A percentile compares a stretch with the other conserved stretches of the same genome.
These are phyloP conservation scores for Stereocaulon alpinum DNA, from an alignment of 495 filamentous ascomycete species.

Conservation along the genomic window DNA sequence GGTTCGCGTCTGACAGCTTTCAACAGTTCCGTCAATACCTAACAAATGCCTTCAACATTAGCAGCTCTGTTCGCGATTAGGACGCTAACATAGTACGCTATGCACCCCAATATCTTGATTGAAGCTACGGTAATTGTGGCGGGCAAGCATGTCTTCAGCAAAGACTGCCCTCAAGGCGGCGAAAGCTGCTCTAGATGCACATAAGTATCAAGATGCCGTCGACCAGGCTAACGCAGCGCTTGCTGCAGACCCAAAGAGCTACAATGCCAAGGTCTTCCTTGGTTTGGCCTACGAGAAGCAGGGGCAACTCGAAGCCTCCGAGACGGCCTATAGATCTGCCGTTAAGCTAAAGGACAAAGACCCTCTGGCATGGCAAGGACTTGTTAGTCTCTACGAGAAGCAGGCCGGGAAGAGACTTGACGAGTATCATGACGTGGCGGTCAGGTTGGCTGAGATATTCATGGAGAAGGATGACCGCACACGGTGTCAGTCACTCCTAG, in stretches of 20 bases:
- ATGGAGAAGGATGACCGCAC: slow-evolving; percentile 50
- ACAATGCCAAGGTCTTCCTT: slow-evolving; percentile 73
- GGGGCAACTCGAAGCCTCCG: slow-evolving; percentile 56
- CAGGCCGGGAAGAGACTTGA: slow-evolving; percentile 58
- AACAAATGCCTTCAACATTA: background rate
- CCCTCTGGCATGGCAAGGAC: slow-evolving; percentile 74
- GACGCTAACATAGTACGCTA: background rate
- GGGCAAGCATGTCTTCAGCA: slow-evolving; percentile 38
- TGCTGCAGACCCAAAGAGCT: slow-evolving; percentile 63
- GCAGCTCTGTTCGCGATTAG: background rate
- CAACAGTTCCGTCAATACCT: background rate
- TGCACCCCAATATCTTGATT: background rate
- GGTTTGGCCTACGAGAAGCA: slow-evolving; percentile 72
- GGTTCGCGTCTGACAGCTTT: background rate
- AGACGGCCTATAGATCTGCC: slow-evolving; percentile 64
- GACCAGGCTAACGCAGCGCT: slow-evolving; percentile 56
- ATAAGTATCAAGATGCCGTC: slow-evolving; percentile 67
- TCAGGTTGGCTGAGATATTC: slow-evolving; percentile 66
- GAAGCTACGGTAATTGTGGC: background rate
- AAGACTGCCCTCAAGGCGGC: slow-evolving; percentile 81
- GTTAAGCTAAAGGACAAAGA: slow-evolving; percentile 52
- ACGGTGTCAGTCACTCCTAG: slow-evolving; percentile 68
- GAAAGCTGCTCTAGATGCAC: slow-evolving; percentile 64
- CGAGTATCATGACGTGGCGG: slow-evolving; percentile 58
- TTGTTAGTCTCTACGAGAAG: slow-evolving; percentile 76